Conservation (phyloP, 495 filamentous ascomycete species). For the Hypoxylon subgilvum region DNA sequence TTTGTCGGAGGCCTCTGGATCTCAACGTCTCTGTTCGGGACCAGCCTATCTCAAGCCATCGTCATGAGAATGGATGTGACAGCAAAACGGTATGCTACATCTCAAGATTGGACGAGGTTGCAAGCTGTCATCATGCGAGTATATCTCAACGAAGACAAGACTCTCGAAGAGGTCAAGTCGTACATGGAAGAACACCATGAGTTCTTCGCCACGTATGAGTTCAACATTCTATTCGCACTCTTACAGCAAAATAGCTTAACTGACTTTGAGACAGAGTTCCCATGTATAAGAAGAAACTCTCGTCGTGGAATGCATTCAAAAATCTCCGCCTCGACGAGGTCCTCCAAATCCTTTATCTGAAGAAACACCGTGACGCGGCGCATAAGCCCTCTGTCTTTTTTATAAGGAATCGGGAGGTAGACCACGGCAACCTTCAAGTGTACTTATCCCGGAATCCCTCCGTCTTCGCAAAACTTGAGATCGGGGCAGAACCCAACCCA, state of each 20-base stretch:
- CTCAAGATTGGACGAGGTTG: conserved; percentile 39
- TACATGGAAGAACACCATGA: conserved; percentile 42
- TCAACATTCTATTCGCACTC: no score
- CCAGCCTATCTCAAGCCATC: conserved; percentile 18
- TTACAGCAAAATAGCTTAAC: conserved; percentile 21
- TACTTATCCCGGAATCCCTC: conserved; percentile 43
- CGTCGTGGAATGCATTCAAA: conserved; percentile 42
- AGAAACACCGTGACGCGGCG: conserved; percentile 35
- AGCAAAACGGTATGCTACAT: conserved; percentile 32
- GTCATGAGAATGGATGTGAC: conserved; percentile 29
- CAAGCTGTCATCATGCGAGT: conserved; percentile 37
- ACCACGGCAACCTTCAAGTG: conserved; percentile 37
- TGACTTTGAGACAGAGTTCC: conserved; percentile 30
- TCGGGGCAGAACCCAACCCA: conserved; percentile 29
- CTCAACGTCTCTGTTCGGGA: conserved; percentile 13
- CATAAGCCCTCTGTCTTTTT: conserved; percentile 38
- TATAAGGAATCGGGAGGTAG: conserved; percentile 39
- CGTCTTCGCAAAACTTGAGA: conserved; percentile 39
- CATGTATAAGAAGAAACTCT: conserved; percentile 45
- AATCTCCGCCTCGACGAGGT: conserved; percentile 43
- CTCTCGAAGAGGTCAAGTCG: conserved; percentile 41
- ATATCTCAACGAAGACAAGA: conserved; percentile 42
- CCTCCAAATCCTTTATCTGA: conserved; percentile 41
- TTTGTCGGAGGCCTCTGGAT: conserved; percentile 30
- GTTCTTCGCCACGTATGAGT: conserved; percentile 42